Percentiles rank a stretch among this genome's conserved stretches.
Evolutionary conservation across 2,329 filamentous ascomycete genomes (phyloP).

Genomic region (Scorias spongiosa): DNA sequence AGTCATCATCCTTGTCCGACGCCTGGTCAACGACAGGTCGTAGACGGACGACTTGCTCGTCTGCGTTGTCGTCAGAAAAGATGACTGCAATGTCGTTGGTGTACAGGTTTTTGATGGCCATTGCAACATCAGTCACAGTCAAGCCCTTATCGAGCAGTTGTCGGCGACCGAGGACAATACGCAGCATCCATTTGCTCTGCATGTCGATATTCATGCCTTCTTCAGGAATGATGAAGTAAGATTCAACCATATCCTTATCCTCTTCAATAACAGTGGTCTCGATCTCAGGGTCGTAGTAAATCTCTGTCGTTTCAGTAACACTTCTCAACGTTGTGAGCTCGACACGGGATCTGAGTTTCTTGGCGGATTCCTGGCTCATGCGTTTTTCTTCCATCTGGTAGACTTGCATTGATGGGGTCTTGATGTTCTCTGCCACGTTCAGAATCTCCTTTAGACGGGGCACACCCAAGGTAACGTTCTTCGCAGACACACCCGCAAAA

Average conservation of each 20-base stretch:
- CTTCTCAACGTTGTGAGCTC: slow-evolving; percentile 90
- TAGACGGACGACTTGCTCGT: slow-evolving; percentile 86
- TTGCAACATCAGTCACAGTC: slow-evolving; percentile 78
- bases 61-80: slow-evolving; percentile 95
- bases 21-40: slow-evolving; percentile 29
- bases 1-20: slow-evolving; percentile 47
- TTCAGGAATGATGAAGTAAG: slow-evolving; percentile 88
- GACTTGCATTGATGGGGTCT: slow-evolving; percentile 93
- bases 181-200: slow-evolving; percentile 90
- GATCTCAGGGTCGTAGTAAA: slow-evolving; percentile 93
- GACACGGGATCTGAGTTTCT: slow-evolving; percentile 71
- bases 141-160: slow-evolving; percentile 92
- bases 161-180: slow-evolving; percentile 82
- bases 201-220: slow-evolving; percentile 50
- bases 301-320: slow-evolving; percentile 81
- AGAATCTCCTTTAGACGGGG: slow-evolving; percentile 98
- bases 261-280: slow-evolving; percentile 71
- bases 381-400: slow-evolving; percentile 51
- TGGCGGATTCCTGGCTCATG: slow-evolving; percentile 63
- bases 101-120: slow-evolving; percentile 80
- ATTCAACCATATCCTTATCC: slow-evolving; percentile 88
- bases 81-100: slow-evolving; percentile 75
- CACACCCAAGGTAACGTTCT: slow-evolving; percentile 98
- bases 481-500: slow-evolving; percentile 98
- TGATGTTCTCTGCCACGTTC: slow-evolving; percentile 94